Evolutionary conservation across 2,329 filamentous ascomycete species (phyloP).

Genomic region (Paracamarosporium sp.): DNA sequence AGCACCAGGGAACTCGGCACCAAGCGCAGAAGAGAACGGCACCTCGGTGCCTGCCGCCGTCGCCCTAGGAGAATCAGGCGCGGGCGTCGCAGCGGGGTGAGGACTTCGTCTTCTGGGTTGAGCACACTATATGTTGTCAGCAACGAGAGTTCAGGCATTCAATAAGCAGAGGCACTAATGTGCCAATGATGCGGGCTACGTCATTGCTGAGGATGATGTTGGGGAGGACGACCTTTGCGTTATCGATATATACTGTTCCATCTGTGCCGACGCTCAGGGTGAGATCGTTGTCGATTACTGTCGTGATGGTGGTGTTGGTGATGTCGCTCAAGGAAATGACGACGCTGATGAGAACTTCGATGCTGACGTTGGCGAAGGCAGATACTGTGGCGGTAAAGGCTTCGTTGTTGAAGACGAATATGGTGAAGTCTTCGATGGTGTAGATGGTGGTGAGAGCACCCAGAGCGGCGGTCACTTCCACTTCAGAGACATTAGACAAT

Average conservation of each 20-base stretch:
- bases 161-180: not conserved
- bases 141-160: too few species aligned
- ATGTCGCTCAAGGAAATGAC: not conserved
- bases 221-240: not conserved
- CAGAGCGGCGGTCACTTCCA: not conserved
- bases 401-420: conserved; percentile 3
- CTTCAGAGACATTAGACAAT: not conserved
- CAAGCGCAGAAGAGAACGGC: not conserved
- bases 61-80: not conserved
- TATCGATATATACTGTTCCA: not conserved
- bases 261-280: not conserved
- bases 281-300: not conserved
- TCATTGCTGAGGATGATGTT: conserved; percentile 2
- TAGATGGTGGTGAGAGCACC: not conserved
- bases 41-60: not conserved
- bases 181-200: conserved; percentile 2
- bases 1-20: conserved; percentile 1
- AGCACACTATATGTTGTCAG: too few species aligned
- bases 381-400: not conserved
- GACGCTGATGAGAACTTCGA: not conserved
- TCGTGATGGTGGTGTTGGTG: conserved; percentile 4
- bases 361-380: not conserved
- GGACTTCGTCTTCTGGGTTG: not conserved
- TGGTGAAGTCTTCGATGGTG: not conserved
- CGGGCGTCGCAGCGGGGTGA: not conserved